These are phyloP conservation scores for Fusarium sacchari DNA, from an alignment of 2,329 filamentous ascomycete genomes.

Conservation along the genomic window DNA sequence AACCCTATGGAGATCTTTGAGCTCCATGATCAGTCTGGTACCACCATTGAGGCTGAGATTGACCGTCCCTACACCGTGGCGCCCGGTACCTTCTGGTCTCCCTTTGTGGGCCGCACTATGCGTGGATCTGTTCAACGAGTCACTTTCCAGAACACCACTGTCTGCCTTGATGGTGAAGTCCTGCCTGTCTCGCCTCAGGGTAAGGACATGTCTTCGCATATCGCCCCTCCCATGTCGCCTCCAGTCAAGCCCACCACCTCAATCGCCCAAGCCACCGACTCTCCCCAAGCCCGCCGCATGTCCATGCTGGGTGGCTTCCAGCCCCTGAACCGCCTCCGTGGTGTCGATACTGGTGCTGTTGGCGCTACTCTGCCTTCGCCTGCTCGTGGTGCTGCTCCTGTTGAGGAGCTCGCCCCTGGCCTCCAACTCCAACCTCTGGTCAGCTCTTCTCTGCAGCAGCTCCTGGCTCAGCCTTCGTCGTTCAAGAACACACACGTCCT, in stretches of 20 bases:
- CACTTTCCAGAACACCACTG: conserved; percentile 77
- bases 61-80: conserved; percentile 74
- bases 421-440: conserved; percentile 61
- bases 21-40: conserved; percentile 80
- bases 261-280: conserved; percentile 50
- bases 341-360: conserved; percentile 37
- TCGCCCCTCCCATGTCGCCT: conserved; percentile 65
- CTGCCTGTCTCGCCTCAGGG: conserved; percentile 68
- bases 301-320: conserved; percentile 46
- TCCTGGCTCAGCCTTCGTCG: conserved; percentile 78
- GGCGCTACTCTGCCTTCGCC: conserved; percentile 33
- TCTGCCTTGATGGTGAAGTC: conserved; percentile 75
- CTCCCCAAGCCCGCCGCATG: conserved; percentile 48
- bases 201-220: conserved; percentile 80
- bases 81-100: conserved; percentile 67
- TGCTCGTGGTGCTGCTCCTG: conserved; percentile 38
- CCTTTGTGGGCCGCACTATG: conserved; percentile 75
- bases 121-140: conserved; percentile 78
- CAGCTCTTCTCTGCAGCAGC: conserved; percentile 72
- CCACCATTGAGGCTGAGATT: conserved; percentile 78
- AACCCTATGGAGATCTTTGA: conserved; percentile 86
- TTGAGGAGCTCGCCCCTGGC: conserved; percentile 59
- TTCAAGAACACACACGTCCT: conserved; percentile 93
- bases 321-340: conserved; percentile 47
- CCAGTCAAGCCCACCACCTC: conserved; percentile 63